Conservation (phyloP, 805 yeast species). For the Yamadazyma scolyti region DNA sequence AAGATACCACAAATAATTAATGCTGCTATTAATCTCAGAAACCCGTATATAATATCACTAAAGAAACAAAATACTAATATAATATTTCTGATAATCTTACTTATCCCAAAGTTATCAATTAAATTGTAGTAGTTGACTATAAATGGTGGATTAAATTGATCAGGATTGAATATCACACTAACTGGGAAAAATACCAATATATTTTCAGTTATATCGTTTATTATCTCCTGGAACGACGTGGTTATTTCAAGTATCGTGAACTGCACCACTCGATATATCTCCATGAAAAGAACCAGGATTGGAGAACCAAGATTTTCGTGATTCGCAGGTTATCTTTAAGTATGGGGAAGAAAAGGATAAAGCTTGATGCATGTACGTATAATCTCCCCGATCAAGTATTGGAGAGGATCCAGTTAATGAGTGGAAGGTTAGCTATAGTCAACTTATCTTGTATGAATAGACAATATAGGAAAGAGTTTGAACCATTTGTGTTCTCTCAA, state of each 20-base stretch:
- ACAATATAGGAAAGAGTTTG: constrained; percentile 15
- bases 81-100: background rate
- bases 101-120: constrained; percentile 1
- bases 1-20: constrained; percentile 6
- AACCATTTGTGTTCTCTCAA: constrained; percentile 15
- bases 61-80: constrained; percentile 5
- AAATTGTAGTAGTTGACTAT: constrained; percentile 6
- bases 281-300: too few relatives aligned
- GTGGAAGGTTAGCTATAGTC: constrained; percentile 2
- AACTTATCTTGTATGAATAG: constrained; percentile 8
- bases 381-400: constrained; percentile 11
- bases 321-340: too few relatives aligned
- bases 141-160: constrained; percentile 24
- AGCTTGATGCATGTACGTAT: constrained; percentile 1
- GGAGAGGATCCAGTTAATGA: constrained; percentile 2
- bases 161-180: constrained; percentile 17
- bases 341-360: constrained; percentile 4
- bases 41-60: constrained; percentile 11
- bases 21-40: constrained; percentile 8
- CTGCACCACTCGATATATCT: too few relatives aligned
- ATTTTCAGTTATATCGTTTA: constrained; percentile 2
- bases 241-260: too few relatives aligned
- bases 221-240: constrained; percentile 3
- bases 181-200: constrained; percentile 12
- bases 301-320: too few relatives aligned